Evolutionary conservation across 306 rosid genomes (phyloP), one percentile per base, ranked within the genome.

Genomic region (Trifolium repens): DNA sequence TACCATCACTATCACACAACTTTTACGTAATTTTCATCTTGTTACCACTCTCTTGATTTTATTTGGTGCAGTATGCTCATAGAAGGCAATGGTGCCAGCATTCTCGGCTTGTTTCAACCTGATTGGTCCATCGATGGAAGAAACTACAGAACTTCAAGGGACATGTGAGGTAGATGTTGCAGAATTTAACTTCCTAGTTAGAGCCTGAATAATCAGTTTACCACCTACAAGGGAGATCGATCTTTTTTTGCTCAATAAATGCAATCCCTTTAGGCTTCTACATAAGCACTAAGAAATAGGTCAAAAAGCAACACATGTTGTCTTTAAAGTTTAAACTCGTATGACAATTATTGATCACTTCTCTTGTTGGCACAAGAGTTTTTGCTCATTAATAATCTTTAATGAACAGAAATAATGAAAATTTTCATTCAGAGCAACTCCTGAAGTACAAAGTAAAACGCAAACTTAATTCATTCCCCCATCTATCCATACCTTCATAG

Each of bases 361-460:
- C 27, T 59, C 16, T 58, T 58, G 16, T 58, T 9, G 12, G 35
- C 11, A 9, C 19, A 19, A 11, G 4, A 54, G 3, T 54, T 54
- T 58, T 58, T 12, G 19, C 39, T 58, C 39, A 26, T 58, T 58
- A 12, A 6, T 58, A 59, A 59, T 42, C 46, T 27, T 19, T 17
- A n/a, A 5, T 17, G 52, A 35, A 35, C 61, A 30, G 40, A 57
- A 39, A 39, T 16, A 40, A 54, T 71, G 24, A 39, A 14, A 26
- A 57, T 39, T 53, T 34, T 57, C 49, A 42, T 17, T 47, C 50
- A 40, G 14, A 35, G 14, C 50, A 63, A 35, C 39, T 32, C 32
- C 78, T 16, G 69, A 71, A 44, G 44, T 55, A 40, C 42, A 70
- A 58, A 59, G 16, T 2, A 43, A 26, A 59, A 26, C 59, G 62